phyloP scores from a whole-genome alignment of 176 grass and related monocot species.

The Carex myosuroides region DNA sequence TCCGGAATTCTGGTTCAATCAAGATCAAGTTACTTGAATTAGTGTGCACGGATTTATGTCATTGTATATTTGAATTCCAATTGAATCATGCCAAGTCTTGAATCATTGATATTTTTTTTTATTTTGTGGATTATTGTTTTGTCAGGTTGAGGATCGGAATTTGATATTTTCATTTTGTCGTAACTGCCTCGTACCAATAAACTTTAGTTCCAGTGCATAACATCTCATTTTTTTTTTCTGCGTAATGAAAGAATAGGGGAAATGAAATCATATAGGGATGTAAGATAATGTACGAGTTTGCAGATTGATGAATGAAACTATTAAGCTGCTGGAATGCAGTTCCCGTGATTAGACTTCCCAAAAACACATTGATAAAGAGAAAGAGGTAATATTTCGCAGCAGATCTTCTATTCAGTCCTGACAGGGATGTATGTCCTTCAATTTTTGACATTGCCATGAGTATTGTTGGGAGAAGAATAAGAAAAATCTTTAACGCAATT shows the following conservation, averaged over 20 bases:
- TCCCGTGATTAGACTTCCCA: constrained; percentile 87
- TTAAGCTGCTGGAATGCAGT: constrained; percentile 95
- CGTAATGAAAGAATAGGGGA: neutral
- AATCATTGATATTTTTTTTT: neutral
- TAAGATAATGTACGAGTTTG: constrained; percentile 54
- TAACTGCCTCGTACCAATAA: neutral
- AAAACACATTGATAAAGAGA: constrained; percentile 85
- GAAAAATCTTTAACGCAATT: constrained; percentile 76
- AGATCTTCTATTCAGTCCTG: constrained; percentile 73
- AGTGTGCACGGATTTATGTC: neutral
- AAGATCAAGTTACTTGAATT: constrained; percentile 18
- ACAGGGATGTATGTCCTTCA: constrained; percentile 66
- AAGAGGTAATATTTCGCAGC: constrained; percentile 81
- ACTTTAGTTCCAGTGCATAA: neutral
- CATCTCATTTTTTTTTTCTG: neutral
- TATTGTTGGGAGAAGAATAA: constrained; percentile 77
- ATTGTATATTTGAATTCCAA: neutral
- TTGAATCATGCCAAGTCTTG: neutral
- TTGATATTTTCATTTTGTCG: neutral
- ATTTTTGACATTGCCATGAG: constrained; percentile 96
- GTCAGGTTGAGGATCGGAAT: neutral
- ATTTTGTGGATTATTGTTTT: neutral
- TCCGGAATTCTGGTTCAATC: constrained; percentile 57
- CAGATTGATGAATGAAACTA: constrained; percentile 70
- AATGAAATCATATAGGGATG: neutral